Evolutionary conservation across 768 basidiomycete species (phyloP), one percentile per base, ranked within the genome.

Genomic region (Filobasidium wieringae): DNA sequence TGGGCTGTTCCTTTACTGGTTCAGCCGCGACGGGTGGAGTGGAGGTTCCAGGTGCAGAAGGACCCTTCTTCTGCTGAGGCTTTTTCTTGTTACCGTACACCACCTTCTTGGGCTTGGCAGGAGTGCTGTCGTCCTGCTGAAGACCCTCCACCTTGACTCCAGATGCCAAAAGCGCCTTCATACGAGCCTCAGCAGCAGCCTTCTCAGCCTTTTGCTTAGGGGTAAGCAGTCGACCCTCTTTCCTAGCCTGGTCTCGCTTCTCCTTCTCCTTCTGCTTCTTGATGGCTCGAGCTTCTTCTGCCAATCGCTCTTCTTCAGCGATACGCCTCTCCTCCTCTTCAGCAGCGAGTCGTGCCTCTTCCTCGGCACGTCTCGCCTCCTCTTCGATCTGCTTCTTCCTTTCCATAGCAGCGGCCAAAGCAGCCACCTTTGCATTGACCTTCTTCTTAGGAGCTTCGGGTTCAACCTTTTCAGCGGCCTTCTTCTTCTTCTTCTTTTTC

Each of bases 171-270:
- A 97, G 80, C 1, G 93, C 92, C 70, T 93, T 82, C 70, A 84
- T 87, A 56, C 91, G 84, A 30, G 88, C 82, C 72, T 96, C 92
- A 2, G 89, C 91, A 63, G 70, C 86, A 22, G 86, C 87, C 65
- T 80, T 84, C 72, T 96, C 92, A 68, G 88, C 86, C 74, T 90
- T 93, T 73, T 97, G 92, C 75, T 92, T 95, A 74, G 93, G 91
- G n/a, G 93, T 97, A 51, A 97, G 79, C 26, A 93, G 77, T 45
- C 86, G 82, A 24, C 95, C 95, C 76, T 97, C 92, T 72, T 91
- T 93, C 80, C 87, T 89, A 14, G 87, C 84, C 52, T 86, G 71
- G 66, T 95, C 92, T 52, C 83, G 83, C 74, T 93, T 95, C 43
- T 68, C 67, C 69, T 72, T 90, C 67, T 93, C 89, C 72, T 91